Evolutionary conservation across 2,329 filamentous ascomycete species (phyloP), one percentile per base, ranked within the genome.

Genomic region (Zopfia rhizophila): DNA sequence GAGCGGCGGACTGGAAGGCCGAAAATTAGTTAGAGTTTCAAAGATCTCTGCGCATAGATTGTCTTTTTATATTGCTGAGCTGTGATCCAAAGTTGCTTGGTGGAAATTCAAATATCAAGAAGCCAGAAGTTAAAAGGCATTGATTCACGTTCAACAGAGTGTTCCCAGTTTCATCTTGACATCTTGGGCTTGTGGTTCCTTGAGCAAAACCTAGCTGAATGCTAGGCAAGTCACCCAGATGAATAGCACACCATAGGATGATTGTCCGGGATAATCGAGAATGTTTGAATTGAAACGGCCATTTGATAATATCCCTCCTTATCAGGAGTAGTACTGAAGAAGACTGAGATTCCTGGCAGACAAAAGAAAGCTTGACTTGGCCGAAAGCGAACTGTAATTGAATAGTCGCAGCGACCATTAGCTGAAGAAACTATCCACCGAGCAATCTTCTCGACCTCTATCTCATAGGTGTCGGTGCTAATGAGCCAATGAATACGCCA

Each of bases 361-460:
- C 10, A 18, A 4, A 40, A 16, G 12, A 38, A 28, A 5, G 35
- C 17, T 24, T 45, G 35, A n/a, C 19, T 28, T n/a, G 40, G 46
- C 13, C 27, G 13, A 16, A 49, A 40, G 7, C 30, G 11, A 30
- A 49, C 21, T 12, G 8, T 8, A 14, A 25, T 28, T 31, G 16
- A 28, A 27, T 17, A 42, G 6, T 17, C 19, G n/a, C 11, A 17
- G n/a, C 24, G 13, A 23, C 21, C 5, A 14, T 43, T 14, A 5
- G 14, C n/a, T 3, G 28, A 43, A 5, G 12, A 23, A 18, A 16
- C 14, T 18, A 12, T 10, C 13, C 38, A 29, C 7, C 19, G 25
- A 21, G n/a, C 14, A 2, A 11, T 48, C 13, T 10, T 23, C 19
- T 37, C 12, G 7, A 38, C 18, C 25, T 35, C 38, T 7, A 43